Base-by-base conservation (phyloP, 306 rosid genomes). In the Ochetophila trinervis region DNA sequence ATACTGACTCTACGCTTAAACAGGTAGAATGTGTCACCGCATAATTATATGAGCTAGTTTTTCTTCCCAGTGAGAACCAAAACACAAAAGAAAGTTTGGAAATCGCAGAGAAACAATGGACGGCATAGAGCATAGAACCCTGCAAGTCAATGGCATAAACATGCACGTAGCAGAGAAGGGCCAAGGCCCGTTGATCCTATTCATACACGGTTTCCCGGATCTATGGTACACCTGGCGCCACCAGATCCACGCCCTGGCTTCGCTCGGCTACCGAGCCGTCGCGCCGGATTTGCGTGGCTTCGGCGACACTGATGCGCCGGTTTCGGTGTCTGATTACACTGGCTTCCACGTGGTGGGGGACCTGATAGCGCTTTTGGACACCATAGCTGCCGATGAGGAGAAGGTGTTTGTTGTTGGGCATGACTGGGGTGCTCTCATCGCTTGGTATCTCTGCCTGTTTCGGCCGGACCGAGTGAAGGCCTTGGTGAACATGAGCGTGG, bases 161-260 rank as follows among this genome's bases (percentile, higher is more conserved):
- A 85, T 91, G 67, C 96, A 89, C 73, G 32, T 91, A 4, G 92
- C 96, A 2, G 85, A 83, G 74, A 91, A 78, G 32, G 98, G 95
- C 9, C 15, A 82, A 42, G 96, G 96, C 12, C 90, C 88, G 0
- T 50, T 89, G 30, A 72, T 91, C 72, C 90, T 87, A 53, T 85
- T 87, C 85, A 44, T 91, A 67, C 95, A 91, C 67, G 97, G 97
- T 63, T 91, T 91, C 74, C 97, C 97, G 0, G 95, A 87, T 60
- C 75, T 85, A 12, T 91, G 95, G 90, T 87, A 82, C 80, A 45
- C 87, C 0, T 91, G 96, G 98, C 86, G 91, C 21, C 90, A 87
- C 83, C 98, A 91, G 78, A 88, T 91, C 71, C 1, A 49, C 3
- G 78, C 83, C n/a, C 64, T 91, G 0, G 79, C 92, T 36, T 77